These are phyloP conservation scores for Vitis hybrid DNA, from an alignment of 177 flowering plant genomes.

Conservation along the genomic window DNA sequence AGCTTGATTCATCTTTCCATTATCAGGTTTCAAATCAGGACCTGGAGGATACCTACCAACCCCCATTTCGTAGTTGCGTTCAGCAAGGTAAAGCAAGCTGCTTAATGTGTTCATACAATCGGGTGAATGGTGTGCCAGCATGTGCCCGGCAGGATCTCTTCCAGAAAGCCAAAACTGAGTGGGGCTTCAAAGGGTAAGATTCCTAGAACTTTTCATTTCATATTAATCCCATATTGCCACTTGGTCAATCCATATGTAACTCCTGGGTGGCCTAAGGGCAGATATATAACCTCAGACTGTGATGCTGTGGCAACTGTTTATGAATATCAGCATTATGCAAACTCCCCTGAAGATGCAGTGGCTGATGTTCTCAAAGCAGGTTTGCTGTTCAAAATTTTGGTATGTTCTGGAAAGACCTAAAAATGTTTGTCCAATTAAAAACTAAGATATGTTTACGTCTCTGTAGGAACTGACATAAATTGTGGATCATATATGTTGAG, in stretches of 20 bases:
- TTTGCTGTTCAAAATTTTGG: constrained; percentile 8
- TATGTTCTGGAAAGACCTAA: no score
- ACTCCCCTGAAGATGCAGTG: constrained; percentile 76
- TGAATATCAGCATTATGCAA: constrained; percentile 62
- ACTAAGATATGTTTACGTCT: background rate
- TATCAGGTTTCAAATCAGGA: constrained; percentile 83
- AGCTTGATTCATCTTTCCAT: constrained; percentile 1
- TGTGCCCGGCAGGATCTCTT: constrained; percentile 69
- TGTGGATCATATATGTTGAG: constrained; percentile 79
- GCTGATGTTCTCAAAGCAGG: constrained; percentile 89
- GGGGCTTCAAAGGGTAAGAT: constrained; percentile 89
- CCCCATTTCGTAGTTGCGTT: constrained; percentile 82
- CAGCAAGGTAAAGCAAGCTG: constrained; percentile 88
- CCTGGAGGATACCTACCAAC: constrained; percentile 80
- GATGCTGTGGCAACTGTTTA: constrained; percentile 86
- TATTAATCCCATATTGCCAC: background rate
- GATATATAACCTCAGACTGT: constrained; percentile 94
- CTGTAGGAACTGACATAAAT: constrained; percentile 80
- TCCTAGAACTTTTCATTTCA: background rate
- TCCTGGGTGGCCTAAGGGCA: constrained; percentile 25
- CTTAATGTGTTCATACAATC: constrained; percentile 94
- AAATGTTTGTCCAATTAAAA: background rate
- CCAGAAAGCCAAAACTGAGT: constrained; percentile 56
- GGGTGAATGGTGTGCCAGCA: constrained; percentile 80
- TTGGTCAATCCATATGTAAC: background rate